Conservation (phyloP, 1,284 basidiomycete species). For the Heterobasidion annosum region DNA sequence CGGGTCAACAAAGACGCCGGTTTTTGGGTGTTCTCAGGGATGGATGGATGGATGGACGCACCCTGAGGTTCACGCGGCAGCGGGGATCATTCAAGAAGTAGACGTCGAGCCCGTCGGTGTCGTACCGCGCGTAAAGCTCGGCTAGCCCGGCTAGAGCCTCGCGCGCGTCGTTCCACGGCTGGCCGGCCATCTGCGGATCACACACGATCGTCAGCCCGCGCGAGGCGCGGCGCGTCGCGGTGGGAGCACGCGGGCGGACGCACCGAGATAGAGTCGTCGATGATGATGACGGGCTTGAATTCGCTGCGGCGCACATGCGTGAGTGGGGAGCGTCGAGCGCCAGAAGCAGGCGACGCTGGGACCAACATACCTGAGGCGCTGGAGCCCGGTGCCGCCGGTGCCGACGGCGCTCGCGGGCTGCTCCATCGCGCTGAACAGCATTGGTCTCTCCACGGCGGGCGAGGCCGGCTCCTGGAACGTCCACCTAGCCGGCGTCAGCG, state of each 20-base stretch:
- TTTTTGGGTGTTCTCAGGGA: background rate
- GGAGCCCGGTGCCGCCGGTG: background rate
- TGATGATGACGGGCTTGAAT: slow-evolving; percentile 25
- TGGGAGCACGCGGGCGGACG: slow-evolving; percentile 3
- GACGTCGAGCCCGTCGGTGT: slow-evolving; percentile 32
- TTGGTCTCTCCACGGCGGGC: background rate
- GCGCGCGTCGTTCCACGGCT: slow-evolving; percentile 27
- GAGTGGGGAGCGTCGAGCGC: background rate
- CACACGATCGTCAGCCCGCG: background rate
- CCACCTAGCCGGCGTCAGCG: slow-evolving; percentile 9
- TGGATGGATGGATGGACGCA: slow-evolving; percentile 5
- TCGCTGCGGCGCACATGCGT: background rate
- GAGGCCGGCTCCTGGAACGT: slow-evolving; percentile 2
- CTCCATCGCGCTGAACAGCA: background rate
- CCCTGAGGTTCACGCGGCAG: slow-evolving; percentile 24
- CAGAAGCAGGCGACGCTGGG: background rate
- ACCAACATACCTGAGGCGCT: background rate
- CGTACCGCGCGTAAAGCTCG: slow-evolving; percentile 28
- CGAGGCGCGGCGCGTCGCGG: no score
- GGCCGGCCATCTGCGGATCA: slow-evolving; percentile 26
- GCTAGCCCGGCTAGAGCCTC: slow-evolving; percentile 34
- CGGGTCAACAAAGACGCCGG: no score
- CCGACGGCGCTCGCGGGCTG: background rate
- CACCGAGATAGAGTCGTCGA: slow-evolving; percentile 39
- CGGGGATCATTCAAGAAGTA: slow-evolving; percentile 32